phyloP scores from a whole-genome alignment of 768 basidiomycete genomes.

The Boletus subparvulus region DNA sequence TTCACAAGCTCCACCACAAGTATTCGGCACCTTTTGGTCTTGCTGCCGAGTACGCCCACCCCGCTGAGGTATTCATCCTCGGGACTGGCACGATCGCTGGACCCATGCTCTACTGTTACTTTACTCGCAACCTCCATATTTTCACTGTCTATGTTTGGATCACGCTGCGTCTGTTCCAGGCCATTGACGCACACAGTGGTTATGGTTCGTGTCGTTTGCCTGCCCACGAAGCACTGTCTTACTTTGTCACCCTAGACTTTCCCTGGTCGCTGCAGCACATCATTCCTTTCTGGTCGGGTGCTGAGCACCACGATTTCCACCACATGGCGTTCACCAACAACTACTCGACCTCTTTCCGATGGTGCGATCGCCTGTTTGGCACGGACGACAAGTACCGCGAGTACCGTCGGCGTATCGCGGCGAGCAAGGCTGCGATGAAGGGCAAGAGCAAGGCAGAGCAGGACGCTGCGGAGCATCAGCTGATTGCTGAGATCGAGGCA shows the following conservation, averaged over 20 bases:
- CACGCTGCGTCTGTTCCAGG: constrained; percentile 90
- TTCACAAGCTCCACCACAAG: constrained; percentile 98
- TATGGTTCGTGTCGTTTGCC: constrained; percentile 60
- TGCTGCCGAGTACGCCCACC: constrained; percentile 97
- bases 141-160: constrained; percentile 94
- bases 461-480: constrained; percentile 54
- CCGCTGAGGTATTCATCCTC: constrained; percentile 92
- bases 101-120: constrained; percentile 82
- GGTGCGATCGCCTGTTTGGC: constrained; percentile 87
- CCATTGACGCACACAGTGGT: constrained; percentile 95
- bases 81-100: constrained; percentile 89
- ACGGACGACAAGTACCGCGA: constrained; percentile 89
- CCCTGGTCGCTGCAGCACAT: constrained; percentile 95
- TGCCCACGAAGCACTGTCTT: not conserved
- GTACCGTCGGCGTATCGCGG: constrained; percentile 66
- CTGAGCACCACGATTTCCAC: constrained; percentile 98
- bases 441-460: constrained; percentile 53
- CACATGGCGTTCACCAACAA: constrained; percentile 96
- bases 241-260: constrained; percentile 60
- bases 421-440: constrained; percentile 57
- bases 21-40: constrained; percentile 97
- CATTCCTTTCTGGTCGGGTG: constrained; percentile 94
- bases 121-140: constrained; percentile 77
- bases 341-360: constrained; percentile 91
- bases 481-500: constrained; percentile 68